Percentiles rank a stretch among this genome's conserved stretches.
phyloP scores from a whole-genome alignment of 2,329 filamentous ascomycete genomes.

The Hypoxylon sp. region DNA sequence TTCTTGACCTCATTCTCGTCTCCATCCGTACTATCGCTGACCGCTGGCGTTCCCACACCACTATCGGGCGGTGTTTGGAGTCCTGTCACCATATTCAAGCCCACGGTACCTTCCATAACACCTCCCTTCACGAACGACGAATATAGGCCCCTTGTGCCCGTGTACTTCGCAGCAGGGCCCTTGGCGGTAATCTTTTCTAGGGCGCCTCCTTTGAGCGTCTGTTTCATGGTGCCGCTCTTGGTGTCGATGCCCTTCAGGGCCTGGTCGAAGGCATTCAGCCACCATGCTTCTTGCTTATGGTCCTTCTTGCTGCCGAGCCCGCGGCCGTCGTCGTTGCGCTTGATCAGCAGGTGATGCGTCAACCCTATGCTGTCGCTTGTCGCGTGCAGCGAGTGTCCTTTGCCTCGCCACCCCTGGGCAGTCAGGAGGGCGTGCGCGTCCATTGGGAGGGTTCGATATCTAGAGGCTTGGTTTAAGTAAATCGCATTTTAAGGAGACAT shows the following conservation, averaged over 20 bases:
- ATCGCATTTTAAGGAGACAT: conserved; percentile 4
- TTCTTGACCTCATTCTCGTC: conserved; percentile 57
- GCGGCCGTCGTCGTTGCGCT: conserved; percentile 83
- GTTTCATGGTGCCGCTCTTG: conserved; percentile 67
- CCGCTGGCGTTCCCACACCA: conserved; percentile 49
- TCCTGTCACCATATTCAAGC: conserved; percentile 42
- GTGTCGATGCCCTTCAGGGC: conserved; percentile 84
- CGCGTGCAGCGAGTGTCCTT: conserved; percentile 88
- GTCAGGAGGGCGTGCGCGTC: conserved; percentile 86
- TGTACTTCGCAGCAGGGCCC: conserved; percentile 68
- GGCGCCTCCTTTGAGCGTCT: conserved; percentile 68
- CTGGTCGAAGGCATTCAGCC: conserved; percentile 94
- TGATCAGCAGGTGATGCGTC: conserved; percentile 84
- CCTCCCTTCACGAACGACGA: conserved; percentile 88
- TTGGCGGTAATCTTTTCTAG: conserved; percentile 66
- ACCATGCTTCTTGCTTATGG: conserved; percentile 88
- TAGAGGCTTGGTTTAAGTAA: neutral
- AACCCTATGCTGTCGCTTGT: conserved; percentile 81
- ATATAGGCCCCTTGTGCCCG: conserved; percentile 77
- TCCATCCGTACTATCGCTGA: conserved; percentile 48
- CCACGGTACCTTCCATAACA: conserved; percentile 78
- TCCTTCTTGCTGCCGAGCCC: conserved; percentile 83
- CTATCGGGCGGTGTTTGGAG: conserved; percentile 54
- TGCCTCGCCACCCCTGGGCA: conserved; percentile 90
- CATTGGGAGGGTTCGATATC: conserved; percentile 67